Percentiles rank a stretch among this genome's conserved stretches.
Conservation (phyloP, 306 rosid genomes). For the Prunus mongolica region DNA sequence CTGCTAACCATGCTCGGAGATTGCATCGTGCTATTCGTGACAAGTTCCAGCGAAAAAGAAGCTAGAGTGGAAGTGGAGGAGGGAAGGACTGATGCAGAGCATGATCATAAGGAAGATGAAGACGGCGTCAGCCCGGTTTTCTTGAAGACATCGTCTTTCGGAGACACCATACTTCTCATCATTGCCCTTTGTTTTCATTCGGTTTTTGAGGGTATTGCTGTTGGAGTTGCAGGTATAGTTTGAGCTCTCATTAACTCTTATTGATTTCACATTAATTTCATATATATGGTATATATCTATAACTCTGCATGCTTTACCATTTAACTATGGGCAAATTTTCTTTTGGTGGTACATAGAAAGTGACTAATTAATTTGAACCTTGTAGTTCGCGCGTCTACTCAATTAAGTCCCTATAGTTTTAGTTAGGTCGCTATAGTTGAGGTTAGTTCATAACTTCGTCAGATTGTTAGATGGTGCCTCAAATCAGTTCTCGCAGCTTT, state of each 20-base stretch:
- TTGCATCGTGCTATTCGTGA: slow-evolving; percentile 34
- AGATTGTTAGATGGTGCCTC: no score
- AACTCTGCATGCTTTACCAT: neutral
- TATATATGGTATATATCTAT: neutral
- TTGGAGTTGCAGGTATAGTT: slow-evolving; percentile 64
- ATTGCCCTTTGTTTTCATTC: slow-evolving; percentile 81
- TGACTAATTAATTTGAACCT: no score
- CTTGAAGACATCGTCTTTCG: slow-evolving; percentile 46
- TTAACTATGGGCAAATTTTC: no score
- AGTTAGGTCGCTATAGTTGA: no score
- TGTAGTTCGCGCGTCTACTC: no score
- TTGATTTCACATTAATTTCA: neutral
- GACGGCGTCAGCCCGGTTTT: slow-evolving; percentile 23
- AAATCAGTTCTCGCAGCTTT: neutral
- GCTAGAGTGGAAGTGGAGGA: slow-evolving; percentile 47
- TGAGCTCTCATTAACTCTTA: neutral
- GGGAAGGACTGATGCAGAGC: slow-evolving; percentile 27
- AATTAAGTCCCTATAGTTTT: no score
- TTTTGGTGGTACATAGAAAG: no score
- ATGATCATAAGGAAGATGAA: neutral
- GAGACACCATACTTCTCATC: slow-evolving; percentile 68
- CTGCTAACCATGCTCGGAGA: slow-evolving; percentile 74
- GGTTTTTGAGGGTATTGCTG: slow-evolving; percentile 70
- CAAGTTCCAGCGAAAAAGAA: slow-evolving; percentile 25
- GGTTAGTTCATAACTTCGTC: no score